A percentile compares a stretch with the other conserved stretches of the same genome.
These are phyloP conservation scores for Solanum piurae DNA, from an alignment of 257 asterid genomes.

Conservation along the genomic window DNA sequence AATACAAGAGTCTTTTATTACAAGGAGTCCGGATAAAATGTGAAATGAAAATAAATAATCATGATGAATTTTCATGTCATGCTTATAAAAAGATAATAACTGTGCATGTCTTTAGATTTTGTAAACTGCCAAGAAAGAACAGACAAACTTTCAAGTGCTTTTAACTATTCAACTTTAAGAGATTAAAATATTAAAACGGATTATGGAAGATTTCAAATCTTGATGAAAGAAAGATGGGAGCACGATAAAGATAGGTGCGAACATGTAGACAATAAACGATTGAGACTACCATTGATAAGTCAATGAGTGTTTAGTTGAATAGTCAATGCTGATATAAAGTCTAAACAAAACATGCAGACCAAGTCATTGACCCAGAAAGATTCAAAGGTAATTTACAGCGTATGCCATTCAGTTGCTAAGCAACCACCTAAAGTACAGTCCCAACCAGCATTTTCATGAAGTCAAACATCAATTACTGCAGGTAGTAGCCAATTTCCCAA, in stretches of 20 bases:
- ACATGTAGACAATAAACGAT: not conserved
- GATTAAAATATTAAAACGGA: not conserved
- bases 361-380: conserved; percentile 3
- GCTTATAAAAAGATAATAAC: not conserved
- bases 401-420: not conserved
- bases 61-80: not conserved
- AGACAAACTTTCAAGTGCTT: not conserved
- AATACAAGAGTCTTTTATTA: not conserved
- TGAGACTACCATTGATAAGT: not conserved
- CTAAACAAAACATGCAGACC: not conserved
- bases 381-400: not conserved
- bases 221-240: not conserved
- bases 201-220: not conserved
- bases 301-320: not conserved
- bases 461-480: not conserved
- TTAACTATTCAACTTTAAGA: not conserved
- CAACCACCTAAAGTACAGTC: not conserved
- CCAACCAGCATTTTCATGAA: not conserved
- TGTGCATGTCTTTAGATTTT: not conserved
- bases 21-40: not conserved
- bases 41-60: not conserved
- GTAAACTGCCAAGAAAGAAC: not conserved
- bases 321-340: not conserved
- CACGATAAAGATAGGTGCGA: not conserved
- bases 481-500: not conserved